These are phyloP conservation scores for Crocinoboletus sp. DNA, from an alignment of 1,284 basidiomycete species.

Conservation along the genomic window DNA sequence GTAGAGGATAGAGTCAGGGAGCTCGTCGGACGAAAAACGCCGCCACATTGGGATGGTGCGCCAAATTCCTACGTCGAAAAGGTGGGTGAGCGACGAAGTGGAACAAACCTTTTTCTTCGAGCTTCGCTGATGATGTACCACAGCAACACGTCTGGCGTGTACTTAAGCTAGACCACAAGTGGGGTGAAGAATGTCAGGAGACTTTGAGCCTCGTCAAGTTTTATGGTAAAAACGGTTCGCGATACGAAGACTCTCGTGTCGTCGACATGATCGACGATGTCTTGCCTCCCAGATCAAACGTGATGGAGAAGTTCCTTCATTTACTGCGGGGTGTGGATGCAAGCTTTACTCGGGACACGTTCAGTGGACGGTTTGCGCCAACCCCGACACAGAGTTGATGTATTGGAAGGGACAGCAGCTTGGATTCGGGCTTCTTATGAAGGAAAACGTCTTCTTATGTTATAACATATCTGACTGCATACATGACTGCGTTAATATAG, in stretches of 20 bases:
- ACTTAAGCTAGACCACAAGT: conserved; percentile 42
- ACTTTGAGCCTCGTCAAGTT: conserved; percentile 45
- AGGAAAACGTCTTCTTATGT: neutral
- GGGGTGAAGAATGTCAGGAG: conserved; percentile 47
- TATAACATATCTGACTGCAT: conserved; percentile 3
- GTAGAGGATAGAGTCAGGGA: conserved; percentile 42
- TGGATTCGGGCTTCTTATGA: neutral
- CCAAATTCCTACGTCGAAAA: conserved; percentile 31
- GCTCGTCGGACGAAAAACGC: conserved; percentile 38
- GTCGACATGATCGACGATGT: conserved; percentile 46
- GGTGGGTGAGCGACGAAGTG: conserved; percentile 25
- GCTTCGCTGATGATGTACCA: conserved; percentile 1
- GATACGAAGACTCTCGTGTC: conserved; percentile 46
- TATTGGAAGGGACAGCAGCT: neutral
- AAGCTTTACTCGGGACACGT: conserved; percentile 15
- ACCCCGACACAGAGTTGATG: conserved; percentile 1
- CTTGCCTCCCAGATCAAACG: conserved; percentile 37
- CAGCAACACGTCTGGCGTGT: conserved; percentile 55
- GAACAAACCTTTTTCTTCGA: neutral
- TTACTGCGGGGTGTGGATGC: conserved; percentile 45
- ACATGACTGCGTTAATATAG: conserved; percentile 1
- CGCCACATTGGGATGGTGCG: conserved; percentile 35
- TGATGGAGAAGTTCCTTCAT: conserved; percentile 45
- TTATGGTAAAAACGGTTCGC: conserved; percentile 54
- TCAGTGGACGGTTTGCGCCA: conserved; percentile 3